Evolutionary conservation across 129 eudicot species (phyloP).

Genomic region (Centaurea solstitialis): DNA sequence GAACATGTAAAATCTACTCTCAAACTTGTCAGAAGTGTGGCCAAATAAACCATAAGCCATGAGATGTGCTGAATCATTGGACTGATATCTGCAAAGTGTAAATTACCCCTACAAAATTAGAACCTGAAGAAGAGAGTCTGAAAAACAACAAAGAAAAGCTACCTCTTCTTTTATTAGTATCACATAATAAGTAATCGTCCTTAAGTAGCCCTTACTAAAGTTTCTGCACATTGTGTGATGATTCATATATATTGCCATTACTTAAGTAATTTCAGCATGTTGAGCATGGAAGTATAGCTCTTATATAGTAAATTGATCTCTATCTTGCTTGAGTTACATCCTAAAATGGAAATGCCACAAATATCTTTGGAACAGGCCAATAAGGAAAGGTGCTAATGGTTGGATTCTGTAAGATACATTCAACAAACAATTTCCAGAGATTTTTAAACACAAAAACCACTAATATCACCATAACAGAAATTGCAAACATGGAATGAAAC

Average conservation of each 20-base stretch:
- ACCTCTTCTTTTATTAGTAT: not conserved
- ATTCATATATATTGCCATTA: not conserved
- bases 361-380: not conserved
- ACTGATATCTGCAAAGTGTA: conserved; percentile 57
- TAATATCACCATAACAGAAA: not conserved
- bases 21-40: conserved; percentile 36
- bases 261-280: not conserved
- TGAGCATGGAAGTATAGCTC: not conserved
- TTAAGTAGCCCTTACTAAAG: not conserved
- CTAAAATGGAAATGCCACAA: not conserved
- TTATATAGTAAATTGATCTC: not conserved
- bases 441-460: not conserved
- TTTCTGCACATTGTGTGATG: not conserved
- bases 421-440: not conserved
- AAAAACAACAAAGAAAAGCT: not conserved
- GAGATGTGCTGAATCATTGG: conserved; percentile 45
- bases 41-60: conserved; percentile 71
- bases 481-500: not conserved
- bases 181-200: not conserved
- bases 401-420: not conserved
- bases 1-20: conserved; percentile 49
- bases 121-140: not conserved
- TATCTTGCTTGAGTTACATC: not conserved
- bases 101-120: conserved; percentile 23
- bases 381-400: not conserved